phyloP scores from a whole-genome alignment of 305 asterid species.

The Solanum hybrid region DNA sequence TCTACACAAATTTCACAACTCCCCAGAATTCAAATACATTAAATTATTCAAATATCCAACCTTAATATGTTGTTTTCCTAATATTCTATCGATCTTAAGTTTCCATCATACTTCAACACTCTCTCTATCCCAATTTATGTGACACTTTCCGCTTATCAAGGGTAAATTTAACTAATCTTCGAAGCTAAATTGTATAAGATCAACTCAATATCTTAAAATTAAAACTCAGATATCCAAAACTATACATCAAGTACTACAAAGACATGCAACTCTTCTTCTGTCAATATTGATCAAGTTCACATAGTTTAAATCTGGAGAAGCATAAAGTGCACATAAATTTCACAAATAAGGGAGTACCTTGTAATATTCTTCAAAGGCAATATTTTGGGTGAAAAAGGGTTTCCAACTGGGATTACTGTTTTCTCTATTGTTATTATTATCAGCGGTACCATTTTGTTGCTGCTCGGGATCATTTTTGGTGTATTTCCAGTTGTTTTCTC shows the following conservation, averaged over 20 bases:
- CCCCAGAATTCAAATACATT: not conserved
- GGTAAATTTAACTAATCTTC: not conserved
- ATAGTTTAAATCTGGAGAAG: not conserved
- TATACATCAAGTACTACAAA: not conserved
- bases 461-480: constrained; percentile 35
- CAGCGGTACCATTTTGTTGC: constrained; percentile 21
- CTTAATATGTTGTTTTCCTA: not conserved
- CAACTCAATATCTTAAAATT: not conserved
- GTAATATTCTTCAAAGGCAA: constrained; percentile 74
- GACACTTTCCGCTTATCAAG: not conserved
- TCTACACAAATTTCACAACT: not conserved
- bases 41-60: not conserved
- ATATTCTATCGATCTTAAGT: not conserved
- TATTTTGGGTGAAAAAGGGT: constrained; percentile 61
- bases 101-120: not conserved
- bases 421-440: constrained; percentile 8
- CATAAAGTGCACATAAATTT: not conserved
- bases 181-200: not conserved
- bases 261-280: not conserved
- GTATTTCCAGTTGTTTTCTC: constrained; percentile 91
- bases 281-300: not conserved
- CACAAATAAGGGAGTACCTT: constrained; percentile 30
- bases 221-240: not conserved
- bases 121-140: not conserved
- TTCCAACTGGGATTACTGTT: constrained; percentile 41